Evolutionary conservation across 192 early-diverging fungal species (phyloP).

Genomic region (Coemansia sp.): DNA sequence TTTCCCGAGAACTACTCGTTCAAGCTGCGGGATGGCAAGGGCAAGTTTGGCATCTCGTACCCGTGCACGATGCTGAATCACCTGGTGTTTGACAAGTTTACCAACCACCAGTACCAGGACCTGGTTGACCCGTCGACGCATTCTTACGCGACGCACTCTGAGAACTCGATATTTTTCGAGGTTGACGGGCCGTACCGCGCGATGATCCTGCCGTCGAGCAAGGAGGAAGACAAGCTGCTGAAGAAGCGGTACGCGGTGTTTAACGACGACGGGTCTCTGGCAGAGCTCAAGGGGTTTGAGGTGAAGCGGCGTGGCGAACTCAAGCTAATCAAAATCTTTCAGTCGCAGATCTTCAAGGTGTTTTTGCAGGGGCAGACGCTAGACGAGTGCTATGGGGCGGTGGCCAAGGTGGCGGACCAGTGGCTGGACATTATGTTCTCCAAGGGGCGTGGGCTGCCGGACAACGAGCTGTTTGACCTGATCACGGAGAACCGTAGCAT

Average conservation of each 20-base stretch:
- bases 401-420: constrained; percentile 85
- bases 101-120: constrained; percentile 97
- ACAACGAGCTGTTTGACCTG: constrained; percentile 89
- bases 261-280: constrained; percentile 88
- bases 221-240: constrained; percentile 91
- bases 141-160: constrained; percentile 68
- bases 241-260: constrained; percentile 99
- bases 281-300: constrained; percentile 98
- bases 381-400: constrained; percentile 83
- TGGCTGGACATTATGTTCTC: constrained; percentile 95
- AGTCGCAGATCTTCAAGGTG: constrained; percentile 88
- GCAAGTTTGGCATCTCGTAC: constrained; percentile 88
- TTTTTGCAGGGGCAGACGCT: constrained; percentile 86
- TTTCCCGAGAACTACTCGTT: constrained; percentile 95
- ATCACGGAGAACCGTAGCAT: constrained; percentile 98
- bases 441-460: constrained; percentile 73
- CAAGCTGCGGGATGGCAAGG: constrained; percentile 64
- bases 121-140: constrained; percentile 57
- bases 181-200: constrained; percentile 98
- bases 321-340: constrained; percentile 98
- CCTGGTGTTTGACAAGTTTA: constrained; percentile 91
- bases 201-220: constrained; percentile 96
- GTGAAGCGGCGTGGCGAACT: constrained; percentile 98
- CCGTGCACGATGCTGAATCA: constrained; percentile 99
- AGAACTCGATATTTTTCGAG: constrained; percentile 99